Percentiles rank a stretch among this genome's conserved stretches.
Evolutionary conservation across 2,329 filamentous ascomycete species (phyloP).

Genomic region (Chrysoporthe deuterocubensis): DNA sequence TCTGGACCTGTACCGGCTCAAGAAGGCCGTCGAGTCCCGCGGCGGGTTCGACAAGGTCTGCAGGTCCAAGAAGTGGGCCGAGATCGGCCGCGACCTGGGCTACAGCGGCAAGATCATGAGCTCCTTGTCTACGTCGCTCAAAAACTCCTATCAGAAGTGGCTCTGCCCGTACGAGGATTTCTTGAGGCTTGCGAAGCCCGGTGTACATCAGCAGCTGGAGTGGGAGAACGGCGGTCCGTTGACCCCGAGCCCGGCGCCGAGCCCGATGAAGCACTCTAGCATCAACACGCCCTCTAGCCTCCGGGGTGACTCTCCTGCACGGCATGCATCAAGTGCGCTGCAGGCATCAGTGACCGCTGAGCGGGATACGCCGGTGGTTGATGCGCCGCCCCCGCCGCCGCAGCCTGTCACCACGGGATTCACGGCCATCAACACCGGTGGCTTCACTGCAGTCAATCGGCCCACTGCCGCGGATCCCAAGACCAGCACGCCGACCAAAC

Average conservation of each 20-base stretch:
- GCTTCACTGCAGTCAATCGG: conserved; percentile 71
- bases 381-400: conserved; percentile 46
- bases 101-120: conserved; percentile 99
- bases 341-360: conserved; percentile 54
- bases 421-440: conserved; percentile 59
- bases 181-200: conserved; percentile 84
- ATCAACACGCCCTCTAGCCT: conserved; percentile 63
- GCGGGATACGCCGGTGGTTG: conserved; percentile 52
- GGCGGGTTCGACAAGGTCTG: conserved; percentile 97
- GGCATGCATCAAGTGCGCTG: conserved; percentile 57
- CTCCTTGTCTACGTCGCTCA: conserved; percentile 93
- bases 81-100: conserved; percentile 93
- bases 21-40: conserved; percentile 93
- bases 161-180: conserved; percentile 97
- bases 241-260: conserved; percentile 73
- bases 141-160: conserved; percentile 98
- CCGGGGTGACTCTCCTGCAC: conserved; percentile 69
- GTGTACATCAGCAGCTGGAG: conserved; percentile 94
- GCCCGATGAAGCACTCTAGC: conserved; percentile 69
- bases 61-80: conserved; percentile 98
- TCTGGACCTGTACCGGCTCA: conserved; percentile 90
- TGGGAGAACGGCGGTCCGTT: conserved; percentile 90
- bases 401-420: conserved; percentile 49
- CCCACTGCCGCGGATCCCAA: conserved; percentile 51
- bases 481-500: conserved; percentile 64